phyloP scores from a whole-genome alignment of 257 asterid genomes.

The Linaria vulgaris region DNA sequence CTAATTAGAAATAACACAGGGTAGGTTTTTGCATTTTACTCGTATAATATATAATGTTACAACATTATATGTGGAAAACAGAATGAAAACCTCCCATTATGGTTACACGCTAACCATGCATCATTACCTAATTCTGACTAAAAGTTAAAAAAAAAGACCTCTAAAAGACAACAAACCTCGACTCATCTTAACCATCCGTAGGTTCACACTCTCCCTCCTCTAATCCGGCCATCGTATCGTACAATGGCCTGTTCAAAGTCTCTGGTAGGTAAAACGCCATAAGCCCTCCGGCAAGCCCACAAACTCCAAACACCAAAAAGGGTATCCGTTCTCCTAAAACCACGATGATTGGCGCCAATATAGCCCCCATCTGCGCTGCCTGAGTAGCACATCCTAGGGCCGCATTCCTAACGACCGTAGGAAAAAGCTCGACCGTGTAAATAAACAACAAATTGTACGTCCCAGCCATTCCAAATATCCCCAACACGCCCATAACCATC shows the following conservation, averaged over 20 bases:
- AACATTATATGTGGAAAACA: not conserved
- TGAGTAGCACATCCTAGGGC: constrained; percentile 88
- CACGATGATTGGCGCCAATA: constrained; percentile 71
- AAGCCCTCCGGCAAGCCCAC: constrained; percentile 71
- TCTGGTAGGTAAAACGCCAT: constrained; percentile 69
- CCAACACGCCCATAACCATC: constrained; percentile 61
- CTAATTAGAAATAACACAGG: no score
- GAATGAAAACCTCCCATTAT: not conserved
- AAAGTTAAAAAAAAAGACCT: not conserved
- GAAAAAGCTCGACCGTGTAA: constrained; percentile 75
- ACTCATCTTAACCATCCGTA: not conserved
- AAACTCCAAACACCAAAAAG: constrained; percentile 61
- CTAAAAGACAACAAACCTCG: no score
- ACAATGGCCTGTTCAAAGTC: constrained; percentile 66
- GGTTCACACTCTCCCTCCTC: constrained; percentile 61
- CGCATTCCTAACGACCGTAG: constrained; percentile 83
- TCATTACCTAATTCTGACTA: not conserved
- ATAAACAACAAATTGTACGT: constrained; percentile 76
- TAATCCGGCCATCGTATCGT: constrained; percentile 80
- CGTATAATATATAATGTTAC: no score
- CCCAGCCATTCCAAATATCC: constrained; percentile 94
- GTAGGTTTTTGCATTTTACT: no score
- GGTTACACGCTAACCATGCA: not conserved
- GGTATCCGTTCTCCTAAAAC: constrained; percentile 68
- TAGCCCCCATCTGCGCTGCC: constrained; percentile 86